A percentile compares a stretch with the other conserved stretches of the same genome.
Evolutionary conservation across 192 early-diverging fungal species (phyloP).

Genomic region (Linderina pennispora): DNA sequence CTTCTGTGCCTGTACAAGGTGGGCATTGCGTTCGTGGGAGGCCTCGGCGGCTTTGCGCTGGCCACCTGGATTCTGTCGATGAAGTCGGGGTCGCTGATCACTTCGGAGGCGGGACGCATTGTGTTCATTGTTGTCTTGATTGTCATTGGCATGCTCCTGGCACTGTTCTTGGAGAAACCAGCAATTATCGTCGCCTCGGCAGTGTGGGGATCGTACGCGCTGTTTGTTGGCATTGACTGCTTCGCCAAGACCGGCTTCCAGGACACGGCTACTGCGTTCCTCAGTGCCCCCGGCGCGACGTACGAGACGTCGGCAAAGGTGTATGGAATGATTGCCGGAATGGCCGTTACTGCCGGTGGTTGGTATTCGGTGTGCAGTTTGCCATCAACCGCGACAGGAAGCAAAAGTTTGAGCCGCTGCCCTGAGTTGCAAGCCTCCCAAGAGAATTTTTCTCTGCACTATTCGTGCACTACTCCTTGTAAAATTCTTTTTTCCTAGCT

Average conservation of each 20-base stretch:
- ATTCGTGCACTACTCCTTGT: background rate
- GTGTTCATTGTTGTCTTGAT: constrained; percentile 62
- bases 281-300: constrained; percentile 43
- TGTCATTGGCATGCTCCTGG: constrained; percentile 56
- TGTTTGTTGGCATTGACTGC: constrained; percentile 76
- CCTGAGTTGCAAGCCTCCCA: no score
- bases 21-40: constrained; percentile 72
- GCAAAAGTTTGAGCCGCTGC: constrained; percentile 9
- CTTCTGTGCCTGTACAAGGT: constrained; percentile 64
- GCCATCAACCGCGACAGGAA: constrained; percentile 39
- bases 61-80: constrained; percentile 69
- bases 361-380: constrained; percentile 67
- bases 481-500: background rate
- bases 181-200: constrained; percentile 67
- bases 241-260: constrained; percentile 73
- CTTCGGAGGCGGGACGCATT: constrained; percentile 55
- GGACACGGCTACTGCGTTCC: constrained; percentile 51
- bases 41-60: constrained; percentile 67
- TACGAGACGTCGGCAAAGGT: constrained; percentile 53
- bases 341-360: constrained; percentile 53
- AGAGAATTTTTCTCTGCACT: constrained; percentile 5
- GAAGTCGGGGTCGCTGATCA: constrained; percentile 55
- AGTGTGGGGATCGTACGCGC: constrained; percentile 72
- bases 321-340: constrained; percentile 66
- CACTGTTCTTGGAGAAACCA: constrained; percentile 56